Base-by-base conservation (phyloP, 2,329 filamentous ascomycete species). In the Bisporella sp. region DNA sequence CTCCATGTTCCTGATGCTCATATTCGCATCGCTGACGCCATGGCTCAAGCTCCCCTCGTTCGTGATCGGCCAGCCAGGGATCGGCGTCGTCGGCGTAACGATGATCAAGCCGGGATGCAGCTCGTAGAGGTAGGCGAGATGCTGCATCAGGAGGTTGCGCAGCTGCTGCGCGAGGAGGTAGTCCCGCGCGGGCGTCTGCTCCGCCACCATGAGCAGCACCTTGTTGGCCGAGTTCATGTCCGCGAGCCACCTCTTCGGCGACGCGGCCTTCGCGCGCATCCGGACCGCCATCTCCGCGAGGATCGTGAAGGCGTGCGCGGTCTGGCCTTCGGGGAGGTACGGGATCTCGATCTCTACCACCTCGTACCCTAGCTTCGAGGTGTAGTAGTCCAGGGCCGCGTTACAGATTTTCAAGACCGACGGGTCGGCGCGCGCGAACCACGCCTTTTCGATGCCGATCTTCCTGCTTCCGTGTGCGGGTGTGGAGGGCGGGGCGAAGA, bases 301-400 rank as follows among this genome's bases (percentile, higher is more conserved):
- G 64, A 91, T 93, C 46, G 85, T 85, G 42, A 87, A 74, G 21
- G 82, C 81, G 69, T 96, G 91, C 0, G 88, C 87, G 45, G 83
- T 73, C 65, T 92, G 88, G 21, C 81, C 86, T 65, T 90, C 79
- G 45, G 76, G 69, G n/a, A 87, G 66, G 52, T 81, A 75, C 0
- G 87, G 86, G 47, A 91, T 76, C 39, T 68, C 69, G 54, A 90
- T 81, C 60, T 87, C 77, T 31, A 81, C 63, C 31, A 74, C 57
- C 21, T 70, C 62, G 60, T 82, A 82, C 44, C 69, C 71, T 1
- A 70, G 71, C 49, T 75, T 69, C 21, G 72, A 69, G 46, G 75
- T 67, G 51, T 80, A 79, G 65, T 81, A 72, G 31, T 78, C 72
- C 9, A 95, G 65, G 4, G 84, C 78, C 4, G 71, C 68, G 50